These are phyloP conservation scores for Andrographis paniculata DNA, from an alignment of 305 asterid species.

Conservation along the genomic window DNA sequence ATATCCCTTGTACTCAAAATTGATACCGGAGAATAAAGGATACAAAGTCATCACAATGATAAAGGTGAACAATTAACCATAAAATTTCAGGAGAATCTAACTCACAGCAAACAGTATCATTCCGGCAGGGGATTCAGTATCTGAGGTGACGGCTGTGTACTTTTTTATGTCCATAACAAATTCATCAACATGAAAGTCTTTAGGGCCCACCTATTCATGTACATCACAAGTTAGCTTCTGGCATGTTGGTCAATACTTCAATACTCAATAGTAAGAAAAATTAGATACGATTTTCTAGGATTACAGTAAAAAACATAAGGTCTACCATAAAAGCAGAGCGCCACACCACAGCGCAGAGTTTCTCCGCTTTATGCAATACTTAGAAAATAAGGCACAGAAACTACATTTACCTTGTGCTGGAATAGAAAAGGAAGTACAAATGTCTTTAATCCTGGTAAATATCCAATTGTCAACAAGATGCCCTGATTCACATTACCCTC, in stretches of 20 bases:
- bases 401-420: conserved; percentile 27
- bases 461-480: conserved; percentile 62
- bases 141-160: conserved; percentile 42
- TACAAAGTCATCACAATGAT: too few relatives aligned
- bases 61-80: too few relatives aligned
- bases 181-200: conserved; percentile 34
- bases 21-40: too few relatives aligned
- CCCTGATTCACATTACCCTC: conserved; percentile 28
- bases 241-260: too few relatives aligned
- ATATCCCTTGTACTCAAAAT: too few relatives aligned
- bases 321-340: conserved; percentile 12
- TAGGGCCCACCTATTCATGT: conserved; percentile 26
- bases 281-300: conserved; percentile 3
- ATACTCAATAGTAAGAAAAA: conserved; percentile 5
- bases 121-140: conserved; percentile 59
- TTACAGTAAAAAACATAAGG: conserved; percentile 3
- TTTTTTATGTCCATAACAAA: conserved; percentile 56
- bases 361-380: conserved; percentile 1
- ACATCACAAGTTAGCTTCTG: conserved; percentile 24
- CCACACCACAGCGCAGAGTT: background rate
- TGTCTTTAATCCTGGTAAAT: conserved; percentile 62
- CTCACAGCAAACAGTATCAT: conserved; percentile 70
- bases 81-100: conserved; percentile 12
- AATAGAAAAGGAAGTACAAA: conserved; percentile 38
- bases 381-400: conserved; percentile 7